Percentiles rank a stretch among this genome's conserved stretches.
These are phyloP conservation scores for Sarocladium oryzae DNA, from an alignment of 2,329 filamentous ascomycete species.

Conservation along the genomic window DNA sequence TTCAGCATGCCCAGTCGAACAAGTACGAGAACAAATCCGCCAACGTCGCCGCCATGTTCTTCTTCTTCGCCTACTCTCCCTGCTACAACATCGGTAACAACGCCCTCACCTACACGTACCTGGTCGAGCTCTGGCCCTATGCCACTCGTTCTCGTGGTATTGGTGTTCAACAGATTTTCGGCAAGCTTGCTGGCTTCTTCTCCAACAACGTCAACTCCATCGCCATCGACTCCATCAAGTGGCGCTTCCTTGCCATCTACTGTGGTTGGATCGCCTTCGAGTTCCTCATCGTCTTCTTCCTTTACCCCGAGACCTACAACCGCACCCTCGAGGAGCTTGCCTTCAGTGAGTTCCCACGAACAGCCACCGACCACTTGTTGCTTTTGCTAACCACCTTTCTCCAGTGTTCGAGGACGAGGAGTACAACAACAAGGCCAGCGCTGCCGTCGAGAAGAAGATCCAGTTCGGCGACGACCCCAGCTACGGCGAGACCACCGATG, in stretches of 20 bases:
- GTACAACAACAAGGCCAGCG: conserved; percentile 29
- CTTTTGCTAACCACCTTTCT: conserved; percentile 11
- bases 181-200: conserved; percentile 34
- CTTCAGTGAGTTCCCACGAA: conserved; percentile 29
- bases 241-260: conserved; percentile 18
- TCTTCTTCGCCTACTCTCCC: conserved; percentile 49
- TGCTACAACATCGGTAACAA: conserved; percentile 57
- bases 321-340: conserved; percentile 65
- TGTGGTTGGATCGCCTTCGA: conserved; percentile 21
- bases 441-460: conserved; percentile 33
- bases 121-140: conserved; percentile 55
- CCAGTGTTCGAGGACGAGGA: conserved; percentile 35
- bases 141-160: conserved; percentile 51
- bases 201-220: conserved; percentile 39
- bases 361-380: not conserved
- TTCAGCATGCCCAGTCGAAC: conserved; percentile 30
- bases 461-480: conserved; percentile 16
- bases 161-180: conserved; percentile 49
- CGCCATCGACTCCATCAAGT: conserved; percentile 25
- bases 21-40: conserved; percentile 25
- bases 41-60: conserved; percentile 40
- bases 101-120: conserved; percentile 50
- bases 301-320: conserved; percentile 73
- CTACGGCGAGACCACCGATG: conserved; percentile 9
- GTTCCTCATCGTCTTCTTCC: conserved; percentile 58